Evolutionary conservation across 495 filamentous ascomycete genomes (phyloP).

Genomic region (Lasiosphaeria hispida): DNA sequence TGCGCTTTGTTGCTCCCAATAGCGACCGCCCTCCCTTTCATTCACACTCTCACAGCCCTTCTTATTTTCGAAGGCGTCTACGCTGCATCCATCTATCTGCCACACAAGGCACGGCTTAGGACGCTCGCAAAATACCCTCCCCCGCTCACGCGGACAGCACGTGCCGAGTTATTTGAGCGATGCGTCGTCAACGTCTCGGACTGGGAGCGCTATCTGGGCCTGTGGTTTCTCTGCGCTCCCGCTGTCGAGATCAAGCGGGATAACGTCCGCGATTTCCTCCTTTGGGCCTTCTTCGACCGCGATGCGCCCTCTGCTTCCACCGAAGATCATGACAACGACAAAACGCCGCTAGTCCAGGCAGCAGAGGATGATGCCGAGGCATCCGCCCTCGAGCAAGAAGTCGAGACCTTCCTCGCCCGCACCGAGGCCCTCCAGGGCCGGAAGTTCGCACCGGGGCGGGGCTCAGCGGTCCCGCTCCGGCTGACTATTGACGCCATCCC

Average conservation of each 20-base stretch:
- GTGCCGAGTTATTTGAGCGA: slow-evolving; percentile 50
- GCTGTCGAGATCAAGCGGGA: slow-evolving; percentile 58
- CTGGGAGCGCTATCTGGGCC: slow-evolving; percentile 52
- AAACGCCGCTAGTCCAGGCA: not conserved
- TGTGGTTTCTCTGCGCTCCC: slow-evolving; percentile 64
- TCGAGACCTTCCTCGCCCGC: slow-evolving; percentile 53
- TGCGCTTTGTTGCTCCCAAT: not conserved
- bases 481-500: slow-evolving; percentile 63
- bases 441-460: slow-evolving; percentile 49
- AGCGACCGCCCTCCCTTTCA: not conserved
- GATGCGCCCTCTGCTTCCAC: slow-evolving; percentile 26
- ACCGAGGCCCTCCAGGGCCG: slow-evolving; percentile 51
- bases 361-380: slow-evolving; percentile 27
- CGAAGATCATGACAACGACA: not conserved
- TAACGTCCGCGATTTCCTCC: slow-evolving; percentile 62
- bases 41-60: slow-evolving; percentile 31
- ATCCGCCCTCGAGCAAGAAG: slow-evolving; percentile 49
- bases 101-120: slow-evolving; percentile 49
- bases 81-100: slow-evolving; percentile 54
- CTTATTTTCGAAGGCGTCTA: slow-evolving; percentile 50
- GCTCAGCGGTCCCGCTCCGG: slow-evolving; percentile 52
- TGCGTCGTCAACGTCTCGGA: slow-evolving; percentile 56
- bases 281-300: slow-evolving; percentile 62
- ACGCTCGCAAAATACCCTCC: slow-evolving; percentile 53
- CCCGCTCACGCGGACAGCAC: slow-evolving; percentile 37